Base-by-base conservation (phyloP, 1,284 basidiomycete species). In the Sparassis latifolia region DNA sequence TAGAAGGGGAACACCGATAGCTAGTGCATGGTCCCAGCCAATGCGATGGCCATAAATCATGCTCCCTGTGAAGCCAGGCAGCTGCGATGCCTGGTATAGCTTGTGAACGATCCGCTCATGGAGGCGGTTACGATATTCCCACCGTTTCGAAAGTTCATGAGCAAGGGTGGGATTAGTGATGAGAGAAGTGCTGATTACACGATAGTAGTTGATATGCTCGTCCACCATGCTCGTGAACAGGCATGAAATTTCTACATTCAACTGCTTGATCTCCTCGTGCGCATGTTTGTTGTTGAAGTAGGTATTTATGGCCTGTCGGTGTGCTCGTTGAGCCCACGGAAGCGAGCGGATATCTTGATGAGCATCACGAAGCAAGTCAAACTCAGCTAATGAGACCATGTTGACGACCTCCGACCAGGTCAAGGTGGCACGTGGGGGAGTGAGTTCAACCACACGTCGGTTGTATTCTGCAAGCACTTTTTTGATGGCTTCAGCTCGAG, bases 231-330 rank as follows among this genome's bases (percentile, higher is more conserved):
- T 33, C 0, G 45, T 45, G 40, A 51, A 49, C 28, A 47, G 42
- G 2, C 50, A 44, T 0, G n/a, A 20, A 1, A 53, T 44, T 47
- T 53, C 55, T 2, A 56, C 43, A 37, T 56, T 52, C 6, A 53
- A 31, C 3, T 50, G 48, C 5, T 32, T 27, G n/a, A 56, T 49
- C 33, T 56, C 55, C 30, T 50, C 55, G 4, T 47, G 42, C 2
- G 51, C 44, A 3, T 49, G 47, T 20, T 48, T 43, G 38, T 52
- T 10, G 20, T 55, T 51, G 50, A 52, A 56, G 33, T 53, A 32
- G 2, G 37, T 12, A 32, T 47, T 48, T 50, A 50, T 56, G 0
- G 52, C 50, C 0, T 47, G n/a, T 2, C 55, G 45, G 27, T 48
- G 27, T 1, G 30, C 6, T 1, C 30, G 47, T 10, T 53, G 30